phyloP scores from a whole-genome alignment of 2,329 filamentous ascomycete genomes.

The Colletotrichum tabaci region DNA sequence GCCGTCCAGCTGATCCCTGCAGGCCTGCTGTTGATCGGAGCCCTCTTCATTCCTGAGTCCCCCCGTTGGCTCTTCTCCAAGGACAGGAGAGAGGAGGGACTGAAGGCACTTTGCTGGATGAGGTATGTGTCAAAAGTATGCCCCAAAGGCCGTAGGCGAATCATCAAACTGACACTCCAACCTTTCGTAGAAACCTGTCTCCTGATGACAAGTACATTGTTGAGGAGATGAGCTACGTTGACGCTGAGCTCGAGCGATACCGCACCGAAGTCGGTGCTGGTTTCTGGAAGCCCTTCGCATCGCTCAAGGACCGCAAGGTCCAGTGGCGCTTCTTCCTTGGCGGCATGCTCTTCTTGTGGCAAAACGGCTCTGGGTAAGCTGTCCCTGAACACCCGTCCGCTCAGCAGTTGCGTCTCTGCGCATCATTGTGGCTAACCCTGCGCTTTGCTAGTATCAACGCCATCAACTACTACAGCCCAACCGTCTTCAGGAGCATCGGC shows the following conservation, averaged over 20 bases:
- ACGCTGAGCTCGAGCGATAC: conserved; percentile 78
- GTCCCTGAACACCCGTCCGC: background rate
- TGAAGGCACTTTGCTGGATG: conserved; percentile 75
- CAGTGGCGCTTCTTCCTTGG: conserved; percentile 82
- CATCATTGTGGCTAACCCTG: conserved; percentile 4
- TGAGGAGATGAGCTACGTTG: conserved; percentile 80
- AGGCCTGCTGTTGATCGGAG: conserved; percentile 72
- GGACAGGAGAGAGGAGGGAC: conserved; percentile 71
- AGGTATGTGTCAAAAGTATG: conserved; percentile 21
- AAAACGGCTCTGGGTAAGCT: conserved; percentile 72
- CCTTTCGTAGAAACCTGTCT: conserved; percentile 59
- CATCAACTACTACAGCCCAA: conserved; percentile 82
- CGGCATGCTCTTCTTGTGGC: conserved; percentile 82
- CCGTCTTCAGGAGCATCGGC: conserved; percentile 72
- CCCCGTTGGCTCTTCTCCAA: conserved; percentile 79
- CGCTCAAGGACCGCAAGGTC: conserved; percentile 69
- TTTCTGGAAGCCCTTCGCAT: conserved; percentile 81
- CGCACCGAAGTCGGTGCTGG: conserved; percentile 75
- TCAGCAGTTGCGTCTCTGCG: background rate
- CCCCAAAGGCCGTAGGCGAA: background rate
- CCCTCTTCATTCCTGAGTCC: conserved; percentile 75
- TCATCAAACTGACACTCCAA: conserved; percentile 49
- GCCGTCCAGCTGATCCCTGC: conserved; percentile 78
- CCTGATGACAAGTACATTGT: conserved; percentile 75
- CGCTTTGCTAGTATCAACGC: conserved; percentile 76